phyloP scores from a whole-genome alignment of 805 yeast species.

The Candida yuanshanica region DNA sequence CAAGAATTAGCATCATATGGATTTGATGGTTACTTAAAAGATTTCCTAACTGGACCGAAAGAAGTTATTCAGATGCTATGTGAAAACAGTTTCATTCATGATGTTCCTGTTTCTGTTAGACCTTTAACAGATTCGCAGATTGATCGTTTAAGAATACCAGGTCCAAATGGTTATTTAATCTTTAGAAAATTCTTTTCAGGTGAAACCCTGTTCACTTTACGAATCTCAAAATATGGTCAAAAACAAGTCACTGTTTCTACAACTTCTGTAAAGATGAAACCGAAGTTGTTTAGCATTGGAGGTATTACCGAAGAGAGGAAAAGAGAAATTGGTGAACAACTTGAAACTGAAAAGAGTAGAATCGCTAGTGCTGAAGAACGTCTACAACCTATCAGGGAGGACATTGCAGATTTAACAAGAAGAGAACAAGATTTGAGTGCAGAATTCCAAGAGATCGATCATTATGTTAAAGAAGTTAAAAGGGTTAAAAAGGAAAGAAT shows the following conservation, averaged over 20 bases:
- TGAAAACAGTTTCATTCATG: constrained; percentile 41
- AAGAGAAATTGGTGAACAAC: constrained; percentile 4
- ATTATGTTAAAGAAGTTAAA: constrained; percentile 8
- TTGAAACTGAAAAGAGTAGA: constrained; percentile 13
- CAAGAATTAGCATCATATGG: constrained; percentile 45
- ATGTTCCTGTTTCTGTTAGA: constrained; percentile 57
- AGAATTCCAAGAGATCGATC: neutral
- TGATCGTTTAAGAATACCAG: constrained; percentile 28
- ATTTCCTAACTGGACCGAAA: constrained; percentile 66
- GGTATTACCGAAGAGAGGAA: constrained; percentile 20
- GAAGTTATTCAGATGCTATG: constrained; percentile 70
- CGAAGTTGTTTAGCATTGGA: constrained; percentile 13
- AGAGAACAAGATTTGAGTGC: neutral
- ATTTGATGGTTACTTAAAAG: constrained; percentile 75
- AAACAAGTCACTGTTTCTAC: constrained; percentile 34
- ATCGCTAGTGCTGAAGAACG: constrained; percentile 8
- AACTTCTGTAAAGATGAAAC: constrained; percentile 4
- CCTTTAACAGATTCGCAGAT: constrained; percentile 38
- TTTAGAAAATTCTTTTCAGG: constrained; percentile 60
- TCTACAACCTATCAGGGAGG: constrained; percentile 4
- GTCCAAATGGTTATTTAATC: constrained; percentile 35
- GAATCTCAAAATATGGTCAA: constrained; percentile 59
- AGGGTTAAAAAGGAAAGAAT: constrained; percentile 14
- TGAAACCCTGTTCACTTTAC: constrained; percentile 43
- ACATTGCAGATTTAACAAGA: neutral